Percentiles rank a stretch among this genome's conserved stretches.
phyloP scores from a whole-genome alignment of 345 rosid species.

The Combretum micranthum region DNA sequence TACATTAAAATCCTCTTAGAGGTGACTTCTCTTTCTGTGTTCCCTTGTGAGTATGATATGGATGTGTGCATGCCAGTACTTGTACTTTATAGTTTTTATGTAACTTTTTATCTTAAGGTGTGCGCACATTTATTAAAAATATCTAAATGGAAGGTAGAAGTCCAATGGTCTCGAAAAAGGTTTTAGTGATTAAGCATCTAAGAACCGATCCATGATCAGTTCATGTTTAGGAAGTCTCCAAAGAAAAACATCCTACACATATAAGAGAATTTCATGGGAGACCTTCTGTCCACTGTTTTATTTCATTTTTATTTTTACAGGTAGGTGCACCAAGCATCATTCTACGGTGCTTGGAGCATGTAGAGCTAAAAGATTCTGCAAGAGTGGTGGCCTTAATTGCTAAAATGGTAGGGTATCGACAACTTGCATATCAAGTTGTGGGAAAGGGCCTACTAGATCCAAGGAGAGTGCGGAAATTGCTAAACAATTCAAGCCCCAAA shows the following conservation, averaged over 20 bases:
- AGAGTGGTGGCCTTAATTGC: slow-evolving; percentile 89
- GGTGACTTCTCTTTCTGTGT: slow-evolving; percentile 32
- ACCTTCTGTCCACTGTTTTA: not conserved
- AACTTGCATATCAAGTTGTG: slow-evolving; percentile 79
- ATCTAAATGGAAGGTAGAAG: too few species aligned
- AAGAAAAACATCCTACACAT: too few species aligned
- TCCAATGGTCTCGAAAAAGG: too few species aligned
- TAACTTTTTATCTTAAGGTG: too few species aligned
- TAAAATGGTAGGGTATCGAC: slow-evolving; percentile 71
- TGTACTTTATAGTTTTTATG: too few species aligned
- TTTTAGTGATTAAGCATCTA: too few species aligned
- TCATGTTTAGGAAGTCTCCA: too few species aligned
- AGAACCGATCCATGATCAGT: too few species aligned
- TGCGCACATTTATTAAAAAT: too few species aligned
- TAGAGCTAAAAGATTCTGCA: slow-evolving; percentile 75
- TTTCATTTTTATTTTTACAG: slow-evolving; percentile 39
- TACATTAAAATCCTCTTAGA: slow-evolving; percentile 74
- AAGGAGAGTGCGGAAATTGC: slow-evolving; percentile 65
- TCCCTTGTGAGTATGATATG: not conserved
- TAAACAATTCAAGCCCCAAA: slow-evolving; percentile 60
- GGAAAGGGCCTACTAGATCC: slow-evolving; percentile 77
- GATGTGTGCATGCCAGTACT: too few species aligned
- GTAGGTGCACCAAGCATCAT: slow-evolving; percentile 63
- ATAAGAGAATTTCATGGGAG: too few species aligned
- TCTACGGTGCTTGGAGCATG: slow-evolving; percentile 70